Evolutionary conservation across 23 red algal species (phyloP), one percentile per base, ranked within the genome.

Genomic region (Cyanidiococcus yangmingshanensis): DNA sequence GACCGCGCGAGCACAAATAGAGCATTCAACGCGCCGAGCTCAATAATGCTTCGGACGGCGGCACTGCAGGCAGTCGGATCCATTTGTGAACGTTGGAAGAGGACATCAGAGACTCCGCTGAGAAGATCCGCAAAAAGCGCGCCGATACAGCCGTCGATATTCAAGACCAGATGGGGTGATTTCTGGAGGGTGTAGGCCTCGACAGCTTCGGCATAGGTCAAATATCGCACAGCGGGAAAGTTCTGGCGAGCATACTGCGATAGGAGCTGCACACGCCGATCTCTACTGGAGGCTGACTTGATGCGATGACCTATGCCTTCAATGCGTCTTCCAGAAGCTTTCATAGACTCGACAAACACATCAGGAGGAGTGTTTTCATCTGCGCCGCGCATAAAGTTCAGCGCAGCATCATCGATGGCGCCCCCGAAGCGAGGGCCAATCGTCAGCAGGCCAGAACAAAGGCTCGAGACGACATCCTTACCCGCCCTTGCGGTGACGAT

Each of bases 271-370:
- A 98, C 94, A 34, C 94, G 88, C 38, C 88, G 90, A 76, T 98
- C 94, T 24, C 89, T 87, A 58, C 90, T 91, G 35, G 90, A 88
- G 21, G 94, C 94, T 38, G 94, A 90, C 59, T 98, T 98, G 77
- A 98, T 98, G 39, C 94, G 88, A 63, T 98, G 94, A 0, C 94
- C 94, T 33, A 98, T 98, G 76, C 94, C 94, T 68, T 98, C 94
- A 7, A 98, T 88, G 39, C 94, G 84, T 37, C 85, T 82, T 29
- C 94, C 94, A 50, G 86, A 82, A 59, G 79, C 83, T 67, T 98
- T 98, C 36, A 98, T 58, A 16, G 67, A 68, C 59, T 98, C 94
- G 12, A 98, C 94, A 84, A 98, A 98, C 34, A 87, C 94, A 63
- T 91, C 88, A 30, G 94, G 82, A 39, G 88, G 79, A 37, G 80